Evolutionary conservation across 2,329 filamentous ascomycete genomes (phyloP), one percentile per base, ranked within the genome.

Genomic region (Pseudogymnoascus sp.): DNA sequence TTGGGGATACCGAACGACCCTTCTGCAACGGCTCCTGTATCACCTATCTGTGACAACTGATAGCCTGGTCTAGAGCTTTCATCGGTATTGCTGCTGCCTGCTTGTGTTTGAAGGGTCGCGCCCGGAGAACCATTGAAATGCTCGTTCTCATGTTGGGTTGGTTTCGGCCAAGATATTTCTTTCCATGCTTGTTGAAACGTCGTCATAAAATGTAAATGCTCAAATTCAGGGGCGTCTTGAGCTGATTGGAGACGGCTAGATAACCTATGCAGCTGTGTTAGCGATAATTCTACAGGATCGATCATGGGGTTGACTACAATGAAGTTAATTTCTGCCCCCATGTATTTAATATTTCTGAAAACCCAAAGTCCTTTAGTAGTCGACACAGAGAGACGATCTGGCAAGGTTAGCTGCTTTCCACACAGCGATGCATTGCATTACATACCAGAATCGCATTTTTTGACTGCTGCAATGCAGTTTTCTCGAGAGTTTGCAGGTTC

Each of bases 401-500:
- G 15, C 7, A n/a, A 58, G 7, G 11, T 9, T 6, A 37, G 17
- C 50, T 47, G 15, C 62, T 61, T 26, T 61, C 58, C n/a, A 44
- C 26, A 31, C 57, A 63, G 10, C 29, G 29, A 15, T n/a, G 6
- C 8, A 15, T 15, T 39, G 8, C n/a, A 39, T 39, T 15, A 39
- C 36, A 8, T n/a, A 39, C 36, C 8, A 39, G 36, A 39, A 39
- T 39, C 36, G 36, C n/a, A 39, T 39, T 33, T 36, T 61, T 17
- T 62, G 26, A 9, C 33, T 60, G 13, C 58, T 31, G 13, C 31
- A 31, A 58, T 63, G 63, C 31, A 31, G n/a, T 61, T 36, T 33
- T 36, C 8, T 50, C 50, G 5, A 64, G 17, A n/a, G 59, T 24
- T 33, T 31, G 58, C 15, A 70, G 58, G 21, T 66, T 66, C n/a